These are phyloP conservation scores for Tremella fuciformis DNA, from an alignment of 768 basidiomycete species.

Conservation along the genomic window DNA sequence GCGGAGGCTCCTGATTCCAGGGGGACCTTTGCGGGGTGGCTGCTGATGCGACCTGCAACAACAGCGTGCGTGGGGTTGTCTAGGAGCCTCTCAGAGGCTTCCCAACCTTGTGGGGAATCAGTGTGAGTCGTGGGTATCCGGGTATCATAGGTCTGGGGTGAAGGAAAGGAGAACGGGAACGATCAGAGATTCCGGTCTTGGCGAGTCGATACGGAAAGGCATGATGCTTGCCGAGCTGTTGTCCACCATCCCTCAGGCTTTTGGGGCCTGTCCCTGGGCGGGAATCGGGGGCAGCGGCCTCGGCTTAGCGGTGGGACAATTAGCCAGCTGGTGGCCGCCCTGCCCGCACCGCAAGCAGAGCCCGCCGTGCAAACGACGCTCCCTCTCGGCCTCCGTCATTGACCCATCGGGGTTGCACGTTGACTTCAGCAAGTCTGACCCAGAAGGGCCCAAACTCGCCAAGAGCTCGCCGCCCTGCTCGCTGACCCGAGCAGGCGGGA, in stretches of 20 bases:
- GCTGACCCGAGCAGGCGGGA: neutral
- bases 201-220: neutral
- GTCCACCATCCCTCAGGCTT: neutral
- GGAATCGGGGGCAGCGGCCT: neutral
- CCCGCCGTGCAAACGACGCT: neutral
- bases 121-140: no score
- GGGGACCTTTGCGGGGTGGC: neutral
- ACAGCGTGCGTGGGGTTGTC: neutral
- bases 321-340: neutral
- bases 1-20: constrained; percentile 16
- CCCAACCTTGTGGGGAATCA: neutral
- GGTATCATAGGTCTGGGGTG: constrained; percentile 3
- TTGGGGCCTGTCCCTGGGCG: neutral
- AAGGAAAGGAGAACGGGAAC: neutral
- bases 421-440: neutral
- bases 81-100: neutral
- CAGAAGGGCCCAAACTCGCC: no score
- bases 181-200: neutral
- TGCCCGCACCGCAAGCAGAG: constrained; percentile 10
- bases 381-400: neutral
- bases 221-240: neutral
- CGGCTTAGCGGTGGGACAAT: neutral
- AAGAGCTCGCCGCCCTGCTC: neutral
- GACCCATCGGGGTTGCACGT: neutral
- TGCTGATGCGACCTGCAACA: neutral